Evolutionary conservation across 2,329 filamentous ascomycete species (phyloP), one percentile per base, ranked within the genome.

Genomic region (Calonectria pseudoreteaudii): DNA sequence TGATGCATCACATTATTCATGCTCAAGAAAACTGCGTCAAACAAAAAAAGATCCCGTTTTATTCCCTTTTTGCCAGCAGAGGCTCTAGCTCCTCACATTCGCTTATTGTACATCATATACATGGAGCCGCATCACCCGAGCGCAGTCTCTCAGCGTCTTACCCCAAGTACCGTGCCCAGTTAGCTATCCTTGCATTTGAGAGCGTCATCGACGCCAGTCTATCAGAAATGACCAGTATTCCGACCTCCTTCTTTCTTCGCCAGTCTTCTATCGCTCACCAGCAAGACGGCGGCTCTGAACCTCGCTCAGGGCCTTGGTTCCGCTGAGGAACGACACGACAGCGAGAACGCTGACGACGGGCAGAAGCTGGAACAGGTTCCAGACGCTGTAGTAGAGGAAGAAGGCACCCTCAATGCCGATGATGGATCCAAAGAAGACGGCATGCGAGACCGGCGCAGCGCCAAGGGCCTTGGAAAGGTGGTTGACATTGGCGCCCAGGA

Each of bases 341-440:
- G 93, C 92, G 36, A 97, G 90, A 53, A 92, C 86, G 41, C 88
- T 88, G 68, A 93, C 92, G 31, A 92, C 92, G 6, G 95, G 96
- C 65, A 99, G 88, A 18, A 92, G 92, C 87, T 98, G 93, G 89
- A 98, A 98, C 58, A 99, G 88, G 82, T 93, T 98, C 96, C 96
- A 98, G 82, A 87, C 91, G 68, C 91, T 93, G 86, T 98, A 98
- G 90, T 99, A 99, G 78, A 98, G 86, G 88, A 97, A 96, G 86
- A 99, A 98, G 71, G 98, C 92, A 20, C 91, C 94, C 85, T 99
- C 97, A 88, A 99, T 94, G 28, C 93, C 92, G 49, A 98, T 75
- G 70, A 99, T 92, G 7, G 95, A 98, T 66, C 94, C 94, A 79
- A 97, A 94, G 88, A 98, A 99, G 41, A 95, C 84, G 36, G 88